These are phyloP conservation scores for Leccinum variicolor DNA, from an alignment of 768 basidiomycete species.

Conservation along the genomic window DNA sequence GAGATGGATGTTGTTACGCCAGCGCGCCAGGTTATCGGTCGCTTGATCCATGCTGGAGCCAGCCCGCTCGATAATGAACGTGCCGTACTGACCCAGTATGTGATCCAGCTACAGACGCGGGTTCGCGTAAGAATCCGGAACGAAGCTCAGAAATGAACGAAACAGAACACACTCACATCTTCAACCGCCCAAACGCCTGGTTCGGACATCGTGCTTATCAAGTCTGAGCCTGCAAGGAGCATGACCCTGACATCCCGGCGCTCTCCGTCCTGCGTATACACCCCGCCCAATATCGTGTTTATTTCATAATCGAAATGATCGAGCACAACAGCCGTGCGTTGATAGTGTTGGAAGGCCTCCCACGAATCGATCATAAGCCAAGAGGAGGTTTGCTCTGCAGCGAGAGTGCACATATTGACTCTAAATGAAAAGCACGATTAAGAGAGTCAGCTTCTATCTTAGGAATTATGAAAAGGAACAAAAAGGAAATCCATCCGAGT, in stretches of 20 bases:
- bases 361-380: slow-evolving; percentile 99
- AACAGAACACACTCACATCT: slow-evolving; percentile 62
- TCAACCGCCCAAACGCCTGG: slow-evolving; percentile 96
- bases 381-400: slow-evolving; percentile 82
- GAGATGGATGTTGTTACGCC: slow-evolving; percentile 84
- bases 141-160: slow-evolving; percentile 1
- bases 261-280: slow-evolving; percentile 69
- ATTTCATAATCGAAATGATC: slow-evolving; percentile 97
- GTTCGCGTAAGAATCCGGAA: slow-evolving; percentile 13
- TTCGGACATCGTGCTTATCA: slow-evolving; percentile 97
- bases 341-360: slow-evolving; percentile 95
- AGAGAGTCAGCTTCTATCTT: slow-evolving; percentile 20
- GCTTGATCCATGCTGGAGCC: slow-evolving; percentile 90
- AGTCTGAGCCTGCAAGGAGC: slow-evolving; percentile 96
- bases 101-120: slow-evolving; percentile 73
- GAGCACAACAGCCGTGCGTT: slow-evolving; percentile 93
- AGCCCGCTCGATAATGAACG: slow-evolving; percentile 91
- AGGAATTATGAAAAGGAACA: not conserved
- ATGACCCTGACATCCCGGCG: slow-evolving; percentile 77
- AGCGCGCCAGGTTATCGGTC: slow-evolving; percentile 67
- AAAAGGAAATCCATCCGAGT: slow-evolving; percentile 5
- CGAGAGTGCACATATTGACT: slow-evolving; percentile 84
- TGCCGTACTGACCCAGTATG: slow-evolving; percentile 93
- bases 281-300: slow-evolving; percentile 81
- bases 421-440: slow-evolving; percentile 38